Base-by-base conservation (phyloP, 1,139 yeast genomes). In the Trichomonascaceae sp. region DNA sequence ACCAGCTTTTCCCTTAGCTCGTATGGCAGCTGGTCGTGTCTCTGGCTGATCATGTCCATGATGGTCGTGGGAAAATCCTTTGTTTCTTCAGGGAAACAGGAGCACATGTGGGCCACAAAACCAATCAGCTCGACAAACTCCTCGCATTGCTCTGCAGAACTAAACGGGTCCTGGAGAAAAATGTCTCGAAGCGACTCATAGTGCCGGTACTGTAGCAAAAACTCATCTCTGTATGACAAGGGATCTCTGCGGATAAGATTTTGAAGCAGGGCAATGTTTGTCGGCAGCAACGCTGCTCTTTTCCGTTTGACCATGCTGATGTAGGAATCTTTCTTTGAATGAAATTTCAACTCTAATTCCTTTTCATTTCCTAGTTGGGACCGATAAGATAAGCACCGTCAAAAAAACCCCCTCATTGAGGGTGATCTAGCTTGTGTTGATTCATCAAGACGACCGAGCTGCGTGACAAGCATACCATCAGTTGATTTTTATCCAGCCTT, bases 201-300 rank as follows among this genome's bases (percentile, higher is more conserved):
- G 56, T 92, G 98, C 36, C 89, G 71, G 55, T 77, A 84, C 54
- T 92, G 98, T 48, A 85, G 92, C 32, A 77, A 56, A 57, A 89
- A 89, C 57, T 89, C 99, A 57, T 92, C 98, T 43, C 74, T 74
- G 56, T 89, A 92, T 0, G 97, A 84, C 39, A 26, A n/a, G n/a
- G 98, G 97, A 53, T 89, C 98, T 47, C 96, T 68, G 51, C 87
- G 77, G 9, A 89, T 93, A 39, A 89, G 69, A 54, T 92, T 89
- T 60, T 92, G 98, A 43, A 89, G 63, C 41, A 87, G 62, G 32
- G 93, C 87, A 51, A 89, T 81, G 59, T 89, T 89, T 17, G 87
- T 81, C 14, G 96, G 97, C 52, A 87, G 64, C 36, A 84, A 67
- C 33, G 95, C 94, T 28, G 94, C 92, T 69, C 95, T 79, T 62